Conservation (phyloP, 805 yeast species). For the Kluyveromyces siamensis region DNA sequence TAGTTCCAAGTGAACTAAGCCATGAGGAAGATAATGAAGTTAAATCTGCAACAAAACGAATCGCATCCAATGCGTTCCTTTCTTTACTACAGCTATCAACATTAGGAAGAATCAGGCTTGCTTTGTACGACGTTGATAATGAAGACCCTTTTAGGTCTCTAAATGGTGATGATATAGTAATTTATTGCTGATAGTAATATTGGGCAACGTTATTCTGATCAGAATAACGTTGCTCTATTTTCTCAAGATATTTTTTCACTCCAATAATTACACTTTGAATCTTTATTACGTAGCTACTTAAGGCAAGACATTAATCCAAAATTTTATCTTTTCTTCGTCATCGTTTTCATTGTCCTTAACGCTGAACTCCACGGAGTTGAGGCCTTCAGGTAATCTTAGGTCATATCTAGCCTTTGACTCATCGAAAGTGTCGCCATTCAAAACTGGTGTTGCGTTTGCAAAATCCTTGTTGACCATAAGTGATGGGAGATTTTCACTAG, state of each 20-base stretch:
- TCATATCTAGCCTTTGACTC: slow-evolving; percentile 16
- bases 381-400: slow-evolving; percentile 24
- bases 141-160: slow-evolving; percentile 4
- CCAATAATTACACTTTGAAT: not conserved
- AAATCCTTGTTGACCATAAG: slow-evolving; percentile 19
- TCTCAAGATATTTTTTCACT: not conserved
- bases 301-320: slow-evolving; percentile 28
- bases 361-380: slow-evolving; percentile 20
- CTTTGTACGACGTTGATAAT: slow-evolving; percentile 1
- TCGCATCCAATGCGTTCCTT: slow-evolving; percentile 26
- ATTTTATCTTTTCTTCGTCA: slow-evolving; percentile 16
- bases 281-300: slow-evolving; percentile 4
- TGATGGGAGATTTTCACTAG: slow-evolving; percentile 2
- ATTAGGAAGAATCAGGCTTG: slow-evolving; percentile 10
- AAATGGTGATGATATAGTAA: slow-evolving; percentile 12
- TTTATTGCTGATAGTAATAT: slow-evolving; percentile 4
- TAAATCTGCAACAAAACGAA: slow-evolving; percentile 10
- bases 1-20: slow-evolving; percentile 21
- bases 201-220: too few species aligned
- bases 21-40: slow-evolving; percentile 1
- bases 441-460: slow-evolving; percentile 4
- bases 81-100: slow-evolving; percentile 23
- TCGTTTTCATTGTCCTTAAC: slow-evolving; percentile 11
- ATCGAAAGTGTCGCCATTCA: slow-evolving; percentile 1
- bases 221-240: not conserved